phyloP scores from a whole-genome alignment of 2,329 filamentous ascomycete genomes.

The Fusarium kyushuense region DNA sequence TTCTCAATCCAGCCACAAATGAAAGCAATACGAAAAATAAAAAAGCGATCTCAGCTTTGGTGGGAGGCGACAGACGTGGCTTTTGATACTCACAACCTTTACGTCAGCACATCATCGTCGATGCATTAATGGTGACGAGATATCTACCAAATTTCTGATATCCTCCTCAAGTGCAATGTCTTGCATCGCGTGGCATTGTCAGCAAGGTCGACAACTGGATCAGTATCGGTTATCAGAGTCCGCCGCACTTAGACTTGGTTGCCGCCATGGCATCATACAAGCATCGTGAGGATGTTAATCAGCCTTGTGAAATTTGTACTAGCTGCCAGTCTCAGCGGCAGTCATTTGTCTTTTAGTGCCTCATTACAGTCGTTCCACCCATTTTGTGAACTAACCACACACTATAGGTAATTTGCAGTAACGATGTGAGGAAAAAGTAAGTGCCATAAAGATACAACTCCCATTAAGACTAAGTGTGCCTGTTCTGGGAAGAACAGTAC shows the following conservation, averaged over 20 bases:
- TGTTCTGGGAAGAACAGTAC: neutral
- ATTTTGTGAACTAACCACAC: neutral
- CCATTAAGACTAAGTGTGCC: neutral
- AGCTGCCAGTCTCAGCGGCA: neutral
- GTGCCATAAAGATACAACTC: neutral
- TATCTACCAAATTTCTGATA: fast-evolving
- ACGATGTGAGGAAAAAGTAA: neutral
- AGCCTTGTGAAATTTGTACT: neutral
- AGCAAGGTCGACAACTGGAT: neutral
- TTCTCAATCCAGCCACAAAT: neutral
- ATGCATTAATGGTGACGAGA: neutral
- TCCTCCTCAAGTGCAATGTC: too few relatives aligned
- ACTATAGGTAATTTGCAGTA: neutral
- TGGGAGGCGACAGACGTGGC: neutral
- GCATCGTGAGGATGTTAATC: neutral
- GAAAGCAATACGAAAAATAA: neutral
- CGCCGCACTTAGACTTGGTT: neutral
- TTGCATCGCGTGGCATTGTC: neutral
- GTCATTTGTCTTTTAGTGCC: neutral
- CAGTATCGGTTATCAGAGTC: neutral
- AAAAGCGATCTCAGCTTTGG: neutral
- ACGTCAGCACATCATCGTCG: neutral
- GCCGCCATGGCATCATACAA: neutral
- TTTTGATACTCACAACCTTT: neutral
- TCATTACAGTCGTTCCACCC: neutral